Evolutionary conservation across 1,139 yeast species (phyloP).

Genomic region (Groenewaldozyma sp.): DNA sequence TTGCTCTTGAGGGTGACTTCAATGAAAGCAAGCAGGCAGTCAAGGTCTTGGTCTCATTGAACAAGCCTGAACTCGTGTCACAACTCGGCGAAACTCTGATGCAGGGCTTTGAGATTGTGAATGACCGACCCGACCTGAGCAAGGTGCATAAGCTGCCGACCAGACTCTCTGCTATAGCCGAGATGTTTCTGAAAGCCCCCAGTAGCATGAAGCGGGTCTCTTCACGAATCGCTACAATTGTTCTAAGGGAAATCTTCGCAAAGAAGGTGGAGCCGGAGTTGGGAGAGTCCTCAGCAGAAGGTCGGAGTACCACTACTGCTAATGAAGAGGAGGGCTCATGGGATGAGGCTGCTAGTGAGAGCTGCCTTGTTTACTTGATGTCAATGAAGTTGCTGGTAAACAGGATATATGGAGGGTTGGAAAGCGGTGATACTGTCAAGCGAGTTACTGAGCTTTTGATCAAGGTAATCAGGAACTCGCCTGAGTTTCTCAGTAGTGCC

Average conservation of each 20-base stretch:
- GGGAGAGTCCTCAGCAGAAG: not conserved
- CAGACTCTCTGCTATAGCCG: slow-evolving; percentile 52
- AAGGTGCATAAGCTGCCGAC: slow-evolving; percentile 38
- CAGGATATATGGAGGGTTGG: slow-evolving; percentile 42
- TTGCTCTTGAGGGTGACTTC: slow-evolving; percentile 49
- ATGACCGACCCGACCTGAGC: not conserved
- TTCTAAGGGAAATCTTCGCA: not conserved
- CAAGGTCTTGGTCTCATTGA: slow-evolving; percentile 44
- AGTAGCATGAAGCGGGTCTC: not conserved
- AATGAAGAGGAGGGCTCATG: slow-evolving; percentile 19
- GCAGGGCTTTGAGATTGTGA: not conserved
- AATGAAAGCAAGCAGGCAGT: slow-evolving; percentile 58
- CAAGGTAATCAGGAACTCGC: slow-evolving; percentile 65
- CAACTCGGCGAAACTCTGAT: slow-evolving; percentile 3
- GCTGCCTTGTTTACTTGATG: slow-evolving; percentile 34
- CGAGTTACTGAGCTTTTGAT: slow-evolving; percentile 28
- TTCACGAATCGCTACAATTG: not conserved
- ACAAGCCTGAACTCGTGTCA: slow-evolving; percentile 28
- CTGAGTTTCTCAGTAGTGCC: slow-evolving; percentile 58
- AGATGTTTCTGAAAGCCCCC: slow-evolving; percentile 36
- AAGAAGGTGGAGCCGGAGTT: no score
- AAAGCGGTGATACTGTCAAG: slow-evolving; percentile 34
- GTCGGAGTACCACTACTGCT: slow-evolving; percentile 1
- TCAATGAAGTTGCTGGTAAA: slow-evolving; percentile 57
- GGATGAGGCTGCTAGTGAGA: slow-evolving; percentile 26